Base-by-base conservation (phyloP, 2,329 filamentous ascomycete genomes). In the Apiospora arundinis region DNA sequence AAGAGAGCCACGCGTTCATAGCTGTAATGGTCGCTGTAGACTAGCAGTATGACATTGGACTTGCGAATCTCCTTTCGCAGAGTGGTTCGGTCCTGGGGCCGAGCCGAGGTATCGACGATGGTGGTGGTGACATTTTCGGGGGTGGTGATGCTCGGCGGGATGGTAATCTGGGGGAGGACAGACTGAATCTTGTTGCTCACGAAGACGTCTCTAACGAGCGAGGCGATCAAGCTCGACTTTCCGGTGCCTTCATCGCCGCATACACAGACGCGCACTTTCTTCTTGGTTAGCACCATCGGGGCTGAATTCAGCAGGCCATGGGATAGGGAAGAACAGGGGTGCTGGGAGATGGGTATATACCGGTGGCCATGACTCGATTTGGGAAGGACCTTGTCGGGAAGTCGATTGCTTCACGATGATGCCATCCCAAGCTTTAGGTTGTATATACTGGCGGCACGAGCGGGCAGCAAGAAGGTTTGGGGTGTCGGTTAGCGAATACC, bases 21-120 rank as follows among this genome's bases (percentile, higher is more conserved):
- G 87, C 95, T 98, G 85, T 99, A 99, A 83, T 98, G 95, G 81
- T 99, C 96, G 75, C 95, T 95, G 82, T 99, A 99, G 70, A 99
- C 95, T 60, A 99, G 90, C 23, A 98, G 88, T 74, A 99, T 98
- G 75, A 98, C 95, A 81, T 98, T 99, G 78, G 93, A 96, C 82
- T 98, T 98, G 74, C 96, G 92, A 73, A 99, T 95, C 84, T 98
- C 96, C 80, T 96, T 96, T 73, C 95, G 92, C 72, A 99, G 87
- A 23, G 92, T 95, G 72, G 92, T 93, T 75, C 96, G 92, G 80
- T 99, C 95, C 82, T 98, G 95, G 0, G 96, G 96, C 12, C 97
- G 90, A 48, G 96, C 95, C 45, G 95, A 98, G 44, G 96, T 99
- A 82, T 99, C 96, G 85, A 99, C 94, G 77, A 99, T 95, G 75